Conservation (phyloP, 495 filamentous ascomycete species). For the Tuber aestivum region DNA sequence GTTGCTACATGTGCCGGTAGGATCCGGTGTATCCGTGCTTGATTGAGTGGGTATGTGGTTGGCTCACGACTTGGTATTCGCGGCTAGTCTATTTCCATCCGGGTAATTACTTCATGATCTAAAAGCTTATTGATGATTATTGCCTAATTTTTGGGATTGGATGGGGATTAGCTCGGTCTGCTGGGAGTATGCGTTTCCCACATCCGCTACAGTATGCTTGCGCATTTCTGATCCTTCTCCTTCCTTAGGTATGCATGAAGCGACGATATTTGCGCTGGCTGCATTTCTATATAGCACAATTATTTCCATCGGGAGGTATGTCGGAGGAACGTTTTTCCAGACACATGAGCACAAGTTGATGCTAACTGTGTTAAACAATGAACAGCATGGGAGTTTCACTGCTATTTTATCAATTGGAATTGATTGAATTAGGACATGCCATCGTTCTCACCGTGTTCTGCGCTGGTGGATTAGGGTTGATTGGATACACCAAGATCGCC, state of each 20-base stretch:
- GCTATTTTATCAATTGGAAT: constrained; percentile 60
- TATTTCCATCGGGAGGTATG: constrained; percentile 55
- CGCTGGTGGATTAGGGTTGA: constrained; percentile 79
- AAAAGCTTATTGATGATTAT: not conserved
- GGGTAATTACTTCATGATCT: constrained; percentile 19
- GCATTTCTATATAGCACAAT: constrained; percentile 79
- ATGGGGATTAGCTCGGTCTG: constrained; percentile 56
- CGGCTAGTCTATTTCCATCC: constrained; percentile 90
- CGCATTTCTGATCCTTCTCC: constrained; percentile 3
- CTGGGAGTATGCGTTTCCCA: constrained; percentile 65
- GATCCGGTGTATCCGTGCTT: not conserved
- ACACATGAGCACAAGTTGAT: not conserved
- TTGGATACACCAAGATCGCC: constrained; percentile 88
- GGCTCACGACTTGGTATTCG: constrained; percentile 5
- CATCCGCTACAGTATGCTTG: not conserved
- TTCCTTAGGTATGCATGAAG: constrained; percentile 53
- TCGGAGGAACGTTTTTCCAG: not conserved
- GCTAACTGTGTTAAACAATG: not conserved
- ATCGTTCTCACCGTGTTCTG: constrained; percentile 81
- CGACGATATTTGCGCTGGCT: constrained; percentile 70
- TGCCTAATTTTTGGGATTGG: not conserved
- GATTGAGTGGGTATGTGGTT: not conserved
- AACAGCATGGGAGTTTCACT: constrained; percentile 81
- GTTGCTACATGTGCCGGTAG: constrained; percentile 40
- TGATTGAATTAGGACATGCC: constrained; percentile 67